Base-by-base conservation (phyloP, 2,329 filamentous ascomycete genomes). In the Massarina eburnea region DNA sequence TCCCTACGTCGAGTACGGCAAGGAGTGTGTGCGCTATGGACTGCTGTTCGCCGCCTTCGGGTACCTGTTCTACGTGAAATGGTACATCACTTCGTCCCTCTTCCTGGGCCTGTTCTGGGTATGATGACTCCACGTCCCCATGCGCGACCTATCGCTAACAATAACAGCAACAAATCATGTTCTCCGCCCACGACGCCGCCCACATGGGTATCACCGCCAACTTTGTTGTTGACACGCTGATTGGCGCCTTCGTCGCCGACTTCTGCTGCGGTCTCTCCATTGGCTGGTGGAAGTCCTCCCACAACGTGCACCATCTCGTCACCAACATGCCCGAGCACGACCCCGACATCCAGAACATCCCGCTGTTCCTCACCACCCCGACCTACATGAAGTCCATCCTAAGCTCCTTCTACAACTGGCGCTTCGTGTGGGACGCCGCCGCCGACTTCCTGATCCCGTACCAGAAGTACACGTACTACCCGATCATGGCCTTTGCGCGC, bases 291-390 rank as follows among this genome's bases (percentile, higher is more conserved):
- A 86, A 86, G 72, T 80, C 79, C 57, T 84, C 79, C 41, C 83
- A 86, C 71, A 86, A 86, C 45, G 81, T 86, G 3, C 83, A 86
- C 63, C 83, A 86, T 55, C 75, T 86, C 3, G 71, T 86, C 45
- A 85, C 83, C 34, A 86, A 86, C 71, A 74, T 79, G 55, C 80
- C 82, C 37, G 67, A 71, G 45, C 71, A 73, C 53, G 71, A 73
- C 39, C 71, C 71, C 0, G 71, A 73, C 39, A 62, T 73, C 30
- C 71, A 73, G 46, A 73, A 96, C 67, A 82, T 95, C 71, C 91
- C 91, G 3, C 86, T 96, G 67, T 90, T 96, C 67, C 89, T 90
- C 48, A 82, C 94, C 22, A 91, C 88, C 2, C 90, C 95, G 59
- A 83, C 89, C 19, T 86, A 94, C 61, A 80, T 95, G 42, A 77